Evolutionary conservation across 306 rosid genomes (phyloP).

Genomic region (Citrullus amarus): DNA sequence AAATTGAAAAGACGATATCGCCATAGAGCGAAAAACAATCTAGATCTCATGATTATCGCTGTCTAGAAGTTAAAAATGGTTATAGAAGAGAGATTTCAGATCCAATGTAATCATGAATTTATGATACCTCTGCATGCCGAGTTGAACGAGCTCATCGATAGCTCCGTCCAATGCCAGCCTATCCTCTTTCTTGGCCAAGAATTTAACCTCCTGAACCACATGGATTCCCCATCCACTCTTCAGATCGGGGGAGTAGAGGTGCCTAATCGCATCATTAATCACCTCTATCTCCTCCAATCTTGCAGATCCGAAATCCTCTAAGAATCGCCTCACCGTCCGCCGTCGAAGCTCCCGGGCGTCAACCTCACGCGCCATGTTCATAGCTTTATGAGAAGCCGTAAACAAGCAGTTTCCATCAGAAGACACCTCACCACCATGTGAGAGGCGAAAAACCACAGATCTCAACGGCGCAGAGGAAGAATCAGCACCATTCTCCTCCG

Average conservation of each 20-base stretch:
- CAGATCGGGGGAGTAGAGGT: constrained; percentile 92
- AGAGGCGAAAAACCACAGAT: constrained; percentile 69
- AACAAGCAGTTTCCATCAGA: constrained; percentile 88
- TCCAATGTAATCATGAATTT: not conserved
- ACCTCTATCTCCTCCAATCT: constrained; percentile 33
- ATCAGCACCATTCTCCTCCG: constrained; percentile 19
- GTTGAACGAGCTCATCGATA: constrained; percentile 69
- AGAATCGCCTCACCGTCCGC: constrained; percentile 65
- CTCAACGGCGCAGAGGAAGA: constrained; percentile 21
- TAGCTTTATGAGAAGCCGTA: constrained; percentile 83
- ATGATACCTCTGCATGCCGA: constrained; percentile 81
- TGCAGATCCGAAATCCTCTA: constrained; percentile 69
- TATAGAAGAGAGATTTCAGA: constrained; percentile 6
- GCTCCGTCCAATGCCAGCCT: constrained; percentile 62
- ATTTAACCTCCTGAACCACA: constrained; percentile 87
- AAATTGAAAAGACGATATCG: not conserved
- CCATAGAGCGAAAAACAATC: not conserved
- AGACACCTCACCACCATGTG: constrained; percentile 92
- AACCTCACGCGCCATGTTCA: constrained; percentile 36
- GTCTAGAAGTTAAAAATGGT: not conserved
- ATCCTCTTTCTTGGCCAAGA: constrained; percentile 78
- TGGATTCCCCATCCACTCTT: constrained; percentile 87
- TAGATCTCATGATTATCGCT: not conserved
- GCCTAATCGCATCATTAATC: constrained; percentile 56
- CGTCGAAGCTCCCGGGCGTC: constrained; percentile 66